Base-by-base conservation (phyloP, 2,329 filamentous ascomycete species). In the Aspergillus sp. region DNA sequence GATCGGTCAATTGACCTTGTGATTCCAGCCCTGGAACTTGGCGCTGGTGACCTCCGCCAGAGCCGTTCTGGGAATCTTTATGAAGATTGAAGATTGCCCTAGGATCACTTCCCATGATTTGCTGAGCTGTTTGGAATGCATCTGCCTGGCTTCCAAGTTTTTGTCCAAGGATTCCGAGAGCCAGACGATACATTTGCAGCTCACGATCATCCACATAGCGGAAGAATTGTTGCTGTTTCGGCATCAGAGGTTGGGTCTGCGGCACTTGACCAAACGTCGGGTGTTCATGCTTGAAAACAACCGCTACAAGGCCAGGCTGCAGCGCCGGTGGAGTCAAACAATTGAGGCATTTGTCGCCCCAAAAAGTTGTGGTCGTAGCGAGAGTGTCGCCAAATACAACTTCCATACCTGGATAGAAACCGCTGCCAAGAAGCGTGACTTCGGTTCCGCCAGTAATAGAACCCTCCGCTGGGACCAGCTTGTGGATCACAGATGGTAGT, bases 381-480 rank as follows among this genome's bases (percentile, higher is more conserved):
- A 78, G 70, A 10, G 72, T 74, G 51, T 84, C 80, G 19, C 90
- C 90, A 64, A 96, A 96, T 67, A 89, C 85, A 46, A 95, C 86
- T 52, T 90, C 86, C 51, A 94, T 76, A 1, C 81, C 81, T 66
- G 85, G 83, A 53, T 82, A 83, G 63, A 95, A 94, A 9, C 83
- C 81, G 53, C 82, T 86, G 12, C 90, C 89, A 6, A 94, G 73
- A 47, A 93, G 79, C 0, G 87, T 91, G 3, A 95, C 88, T 64
- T 96, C 89, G 44, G 88, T 89, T 38, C 89, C 89, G 49, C 89
- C 89, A 33, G 80, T 81, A 48, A 83, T 86, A 5, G 89, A 86
- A 0, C 89, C 89, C 64, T 94, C 86, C 29, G 78, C 78, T 0
- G 90, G 89, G 33, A 93, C 87, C 51, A 95, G 77, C 63, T 90